Percentiles rank a stretch among this genome's conserved stretches.
These are phyloP conservation scores for Mycena vitilis DNA, from an alignment of 768 basidiomycete genomes.

Conservation along the genomic window DNA sequence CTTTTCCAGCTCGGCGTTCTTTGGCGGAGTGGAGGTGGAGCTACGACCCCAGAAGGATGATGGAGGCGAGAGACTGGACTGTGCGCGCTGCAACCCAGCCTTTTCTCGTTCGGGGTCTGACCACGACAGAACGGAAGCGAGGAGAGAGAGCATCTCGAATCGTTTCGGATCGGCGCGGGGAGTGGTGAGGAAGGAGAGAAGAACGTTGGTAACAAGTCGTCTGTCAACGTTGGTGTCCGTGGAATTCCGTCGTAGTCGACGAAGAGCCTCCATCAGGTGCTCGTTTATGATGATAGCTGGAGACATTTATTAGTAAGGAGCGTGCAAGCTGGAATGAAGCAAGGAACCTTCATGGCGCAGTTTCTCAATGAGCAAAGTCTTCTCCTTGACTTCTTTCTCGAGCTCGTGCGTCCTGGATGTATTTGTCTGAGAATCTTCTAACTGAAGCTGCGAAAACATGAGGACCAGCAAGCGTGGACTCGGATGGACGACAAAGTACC, in stretches of 20 bases:
- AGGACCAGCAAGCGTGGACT: conserved; percentile 8
- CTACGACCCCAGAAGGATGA: conserved; percentile 59
- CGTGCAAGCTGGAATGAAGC: conserved; percentile 1
- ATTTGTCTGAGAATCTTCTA: conserved; percentile 79
- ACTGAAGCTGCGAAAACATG: conserved; percentile 63
- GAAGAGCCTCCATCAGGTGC: conserved; percentile 97
- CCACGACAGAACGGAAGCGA: conserved; percentile 94
- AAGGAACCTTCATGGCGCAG: conserved; percentile 90
- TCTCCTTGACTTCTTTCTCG: conserved; percentile 94
- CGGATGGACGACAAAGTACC: conserved; percentile 51
- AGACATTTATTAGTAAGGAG: conserved; percentile 21
- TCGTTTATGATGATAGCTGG: conserved; percentile 96
- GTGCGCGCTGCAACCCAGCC: conserved; percentile 82
- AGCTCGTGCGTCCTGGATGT: conserved; percentile 76
- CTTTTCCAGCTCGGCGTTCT: conserved; percentile 74
- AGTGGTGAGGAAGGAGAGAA: conserved; percentile 90
- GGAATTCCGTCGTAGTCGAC: conserved; percentile 87
- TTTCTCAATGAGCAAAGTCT: conserved; percentile 94
- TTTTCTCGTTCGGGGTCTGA: conserved; percentile 90
- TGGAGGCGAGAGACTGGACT: conserved; percentile 38
- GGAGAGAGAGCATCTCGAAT: conserved; percentile 94
- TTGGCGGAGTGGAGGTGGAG: conserved; percentile 49
- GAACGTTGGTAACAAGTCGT: conserved; percentile 92
- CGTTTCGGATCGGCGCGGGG: conserved; percentile 94
- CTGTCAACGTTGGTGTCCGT: conserved; percentile 94